These are phyloP conservation scores for Lumnitzera racemosa DNA, from an alignment of 345 rosid species.

Conservation along the genomic window DNA sequence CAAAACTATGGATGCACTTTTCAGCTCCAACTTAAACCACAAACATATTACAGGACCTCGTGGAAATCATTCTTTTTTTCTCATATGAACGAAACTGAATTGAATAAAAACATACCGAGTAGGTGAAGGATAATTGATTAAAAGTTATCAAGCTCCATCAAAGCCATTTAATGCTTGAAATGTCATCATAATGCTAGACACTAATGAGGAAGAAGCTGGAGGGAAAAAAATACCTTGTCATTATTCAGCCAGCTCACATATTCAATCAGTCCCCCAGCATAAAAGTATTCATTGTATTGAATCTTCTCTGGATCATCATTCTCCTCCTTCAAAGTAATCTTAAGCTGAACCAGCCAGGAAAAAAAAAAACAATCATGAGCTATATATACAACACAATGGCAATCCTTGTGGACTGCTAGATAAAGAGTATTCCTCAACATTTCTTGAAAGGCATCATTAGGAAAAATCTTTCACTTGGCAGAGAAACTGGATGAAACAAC, in stretches of 20 bases:
- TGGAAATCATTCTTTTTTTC: too few species aligned
- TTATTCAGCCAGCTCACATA: constrained; percentile 87
- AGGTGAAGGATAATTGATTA: too few species aligned
- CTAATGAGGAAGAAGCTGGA: neutral
- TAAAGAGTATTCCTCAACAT: neutral
- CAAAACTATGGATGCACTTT: too few species aligned
- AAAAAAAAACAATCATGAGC: neutral
- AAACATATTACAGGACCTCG: too few species aligned
- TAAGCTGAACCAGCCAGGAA: constrained; percentile 47
- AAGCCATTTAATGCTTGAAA: too few species aligned
- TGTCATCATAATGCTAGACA: too few species aligned
- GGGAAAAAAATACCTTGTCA: constrained; percentile 58
- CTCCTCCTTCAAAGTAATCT: constrained; percentile 53
- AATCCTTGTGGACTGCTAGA: constrained; percentile 6
- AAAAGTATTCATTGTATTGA: constrained; percentile 57
- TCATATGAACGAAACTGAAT: too few species aligned
- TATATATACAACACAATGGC: constrained; percentile 2
- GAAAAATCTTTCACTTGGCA: neutral
- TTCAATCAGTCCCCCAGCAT: constrained; percentile 84
- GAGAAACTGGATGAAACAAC: neutral
- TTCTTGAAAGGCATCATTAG: neutral
- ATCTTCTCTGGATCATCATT: constrained; percentile 52
- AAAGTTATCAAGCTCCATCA: too few species aligned
- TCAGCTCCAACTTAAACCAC: too few species aligned
- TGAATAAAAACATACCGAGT: too few species aligned